Evolutionary conservation across 2,329 filamentous ascomycete species (phyloP).

Genomic region (Pseudodiploospora longispora): DNA sequence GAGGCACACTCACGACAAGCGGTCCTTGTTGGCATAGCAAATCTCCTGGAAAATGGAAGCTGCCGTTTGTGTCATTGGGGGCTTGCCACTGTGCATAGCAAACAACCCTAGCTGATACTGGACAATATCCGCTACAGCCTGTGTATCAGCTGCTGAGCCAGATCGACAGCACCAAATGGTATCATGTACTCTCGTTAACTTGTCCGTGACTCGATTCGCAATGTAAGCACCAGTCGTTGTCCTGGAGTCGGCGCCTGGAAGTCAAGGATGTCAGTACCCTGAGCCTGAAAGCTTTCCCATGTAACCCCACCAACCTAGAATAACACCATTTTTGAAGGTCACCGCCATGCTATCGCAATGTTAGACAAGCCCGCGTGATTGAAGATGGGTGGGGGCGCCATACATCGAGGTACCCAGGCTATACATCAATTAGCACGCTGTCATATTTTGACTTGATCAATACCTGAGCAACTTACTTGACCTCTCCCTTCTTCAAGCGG

Average conservation of each 20-base stretch:
- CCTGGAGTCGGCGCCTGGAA: slow-evolving; percentile 78
- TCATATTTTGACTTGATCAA: background rate
- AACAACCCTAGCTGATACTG: slow-evolving; percentile 94
- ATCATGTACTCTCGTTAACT: slow-evolving; percentile 95
- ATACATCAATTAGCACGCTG: slow-evolving; percentile 23
- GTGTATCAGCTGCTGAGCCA: slow-evolving; percentile 93
- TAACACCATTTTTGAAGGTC: slow-evolving; percentile 97
- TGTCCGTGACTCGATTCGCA: slow-evolving; percentile 97
- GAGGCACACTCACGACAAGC: slow-evolving; percentile 58
- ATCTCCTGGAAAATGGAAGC: slow-evolving; percentile 96
- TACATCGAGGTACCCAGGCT: slow-evolving; percentile 97
- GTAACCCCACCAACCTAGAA: slow-evolving; percentile 54
- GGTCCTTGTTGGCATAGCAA: slow-evolving; percentile 96
- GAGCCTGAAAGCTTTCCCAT: too few species aligned
- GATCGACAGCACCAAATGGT: slow-evolving; percentile 99
- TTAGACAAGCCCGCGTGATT: slow-evolving; percentile 20
- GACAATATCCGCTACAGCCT: slow-evolving; percentile 96
- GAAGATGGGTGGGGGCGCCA: slow-evolving; percentile 25
- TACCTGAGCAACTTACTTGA: slow-evolving; percentile 65
- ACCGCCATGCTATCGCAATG: slow-evolving; percentile 73
- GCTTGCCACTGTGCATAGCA: slow-evolving; percentile 79
- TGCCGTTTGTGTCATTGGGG: slow-evolving; percentile 88
- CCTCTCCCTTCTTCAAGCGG: slow-evolving; percentile 94
- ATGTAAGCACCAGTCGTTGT: slow-evolving; percentile 98
- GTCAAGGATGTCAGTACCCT: slow-evolving; percentile 9